phyloP scores from a whole-genome alignment of 169 alveolate genomes.

The Plasmodium vinckei region DNA sequence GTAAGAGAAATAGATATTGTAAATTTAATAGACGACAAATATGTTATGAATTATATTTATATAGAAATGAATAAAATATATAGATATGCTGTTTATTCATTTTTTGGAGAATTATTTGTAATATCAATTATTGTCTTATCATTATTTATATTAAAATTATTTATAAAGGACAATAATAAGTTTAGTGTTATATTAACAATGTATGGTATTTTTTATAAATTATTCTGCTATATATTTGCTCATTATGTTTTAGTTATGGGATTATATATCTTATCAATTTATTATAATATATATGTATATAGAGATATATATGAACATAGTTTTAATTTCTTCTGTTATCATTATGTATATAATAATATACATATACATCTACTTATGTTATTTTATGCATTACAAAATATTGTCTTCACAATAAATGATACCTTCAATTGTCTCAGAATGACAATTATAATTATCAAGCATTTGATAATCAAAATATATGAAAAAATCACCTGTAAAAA shows the following conservation, averaged over 20 bases:
- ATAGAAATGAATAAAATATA: constrained; percentile 62
- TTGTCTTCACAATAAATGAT: constrained; percentile 59
- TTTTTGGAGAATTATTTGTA: constrained; percentile 62
- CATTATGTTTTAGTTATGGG: constrained; percentile 74
- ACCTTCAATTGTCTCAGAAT: constrained; percentile 59
- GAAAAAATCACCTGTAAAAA: constrained; percentile 71
- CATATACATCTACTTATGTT: constrained; percentile 66
- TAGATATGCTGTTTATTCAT: constrained; percentile 54
- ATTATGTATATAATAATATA: constrained; percentile 56
- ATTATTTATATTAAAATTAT: constrained; percentile 43
- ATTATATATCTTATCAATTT: constrained; percentile 44
- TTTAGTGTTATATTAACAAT: constrained; percentile 67
- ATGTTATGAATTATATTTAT: constrained; percentile 45
- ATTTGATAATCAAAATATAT: constrained; percentile 45
- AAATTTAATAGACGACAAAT: constrained; percentile 28
- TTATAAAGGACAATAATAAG: constrained; percentile 56
- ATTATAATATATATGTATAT: constrained; percentile 44
- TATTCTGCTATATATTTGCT: constrained; percentile 68
- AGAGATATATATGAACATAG: constrained; percentile 48
- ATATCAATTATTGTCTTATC: constrained; percentile 62
- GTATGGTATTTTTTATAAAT: constrained; percentile 63
- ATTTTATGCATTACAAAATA: constrained; percentile 64
- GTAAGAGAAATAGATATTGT: constrained; percentile 44
- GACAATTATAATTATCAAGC: constrained; percentile 39
- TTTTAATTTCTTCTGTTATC: constrained; percentile 67